Percentiles rank a stretch among this genome's conserved stretches.
These are phyloP conservation scores for Didymella sp. DNA, from an alignment of 2,329 filamentous ascomycete species.

Conservation along the genomic window DNA sequence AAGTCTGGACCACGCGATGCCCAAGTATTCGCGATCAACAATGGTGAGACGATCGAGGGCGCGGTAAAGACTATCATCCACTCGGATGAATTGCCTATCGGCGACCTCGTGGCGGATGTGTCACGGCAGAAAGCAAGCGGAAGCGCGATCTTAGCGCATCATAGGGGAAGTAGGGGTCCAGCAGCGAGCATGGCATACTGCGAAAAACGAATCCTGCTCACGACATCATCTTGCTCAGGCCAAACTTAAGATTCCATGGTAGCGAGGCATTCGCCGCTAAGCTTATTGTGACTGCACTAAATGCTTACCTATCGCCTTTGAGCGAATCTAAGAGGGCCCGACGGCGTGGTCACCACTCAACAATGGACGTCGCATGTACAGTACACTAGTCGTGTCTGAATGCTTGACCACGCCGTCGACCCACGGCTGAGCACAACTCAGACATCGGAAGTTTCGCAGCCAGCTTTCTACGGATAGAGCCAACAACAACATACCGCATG, in stretches of 20 bases:
- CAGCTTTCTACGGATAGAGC: background rate
- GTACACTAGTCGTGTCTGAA: background rate
- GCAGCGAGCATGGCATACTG: background rate
- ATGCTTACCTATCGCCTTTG: background rate
- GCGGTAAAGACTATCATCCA: background rate
- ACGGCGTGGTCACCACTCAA: background rate
- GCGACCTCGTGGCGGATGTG: constrained; percentile 4
- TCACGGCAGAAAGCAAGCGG: background rate
- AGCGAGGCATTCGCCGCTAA: background rate
- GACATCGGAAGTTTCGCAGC: background rate
- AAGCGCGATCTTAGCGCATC: constrained; percentile 8
- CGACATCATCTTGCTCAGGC: background rate
- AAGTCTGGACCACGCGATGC: background rate
- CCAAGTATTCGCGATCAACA: background rate
- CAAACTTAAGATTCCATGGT: background rate
- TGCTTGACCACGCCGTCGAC: background rate
- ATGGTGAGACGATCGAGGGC: background rate
- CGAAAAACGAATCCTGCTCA: background rate
- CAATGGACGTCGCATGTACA: background rate
- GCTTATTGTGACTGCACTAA: background rate
- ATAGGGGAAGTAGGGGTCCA: background rate
- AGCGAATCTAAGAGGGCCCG: background rate
- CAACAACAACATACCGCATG: background rate
- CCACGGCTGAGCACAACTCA: background rate
- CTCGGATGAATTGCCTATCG: constrained; percentile 1